Conservation (phyloP, 169 alveolate species). For the Eimeria praecox region DNA sequence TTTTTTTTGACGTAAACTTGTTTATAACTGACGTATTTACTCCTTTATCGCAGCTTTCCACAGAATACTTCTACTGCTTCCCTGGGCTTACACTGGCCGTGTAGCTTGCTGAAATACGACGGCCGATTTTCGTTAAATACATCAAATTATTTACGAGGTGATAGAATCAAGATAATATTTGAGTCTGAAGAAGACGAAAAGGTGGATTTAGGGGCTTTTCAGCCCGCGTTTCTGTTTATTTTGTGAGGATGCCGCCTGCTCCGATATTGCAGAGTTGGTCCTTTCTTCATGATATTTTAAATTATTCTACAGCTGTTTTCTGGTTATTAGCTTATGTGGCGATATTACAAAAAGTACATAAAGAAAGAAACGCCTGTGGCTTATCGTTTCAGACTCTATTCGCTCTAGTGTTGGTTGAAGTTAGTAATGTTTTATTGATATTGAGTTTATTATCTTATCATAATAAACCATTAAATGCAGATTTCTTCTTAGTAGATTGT, state of each 20-base stretch:
- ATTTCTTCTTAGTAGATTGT: constrained; percentile 84
- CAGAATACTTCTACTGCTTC: neutral
- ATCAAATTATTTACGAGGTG: neutral
- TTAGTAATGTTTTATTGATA: constrained; percentile 84
- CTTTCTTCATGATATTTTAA: constrained; percentile 82
- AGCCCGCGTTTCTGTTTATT: neutral
- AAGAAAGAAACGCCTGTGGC: constrained; percentile 82
- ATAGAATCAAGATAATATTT: neutral
- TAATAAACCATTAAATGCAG: constrained; percentile 77
- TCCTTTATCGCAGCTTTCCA: neutral
- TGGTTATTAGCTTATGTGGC: constrained; percentile 86
- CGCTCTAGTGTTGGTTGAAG: constrained; percentile 85
- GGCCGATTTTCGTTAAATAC: neutral
- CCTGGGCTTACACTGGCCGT: neutral
- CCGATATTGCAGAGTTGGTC: constrained; percentile 72
- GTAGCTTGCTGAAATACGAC: neutral
- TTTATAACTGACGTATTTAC: no score
- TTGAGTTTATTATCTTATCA: constrained; percentile 70
- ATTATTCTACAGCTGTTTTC: constrained; percentile 84
- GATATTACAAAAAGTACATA: constrained; percentile 78
- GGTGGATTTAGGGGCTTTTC: neutral
- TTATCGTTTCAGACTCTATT: constrained; percentile 85
- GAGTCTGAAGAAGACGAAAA: neutral
- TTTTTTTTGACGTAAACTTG: neutral
- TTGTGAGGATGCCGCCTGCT: neutral